Percentiles rank a stretch among this genome's conserved stretches.
Evolutionary conservation across 371 early-diverging fungal genomes (phyloP).

Genomic region (Mucor velutinosus): DNA sequence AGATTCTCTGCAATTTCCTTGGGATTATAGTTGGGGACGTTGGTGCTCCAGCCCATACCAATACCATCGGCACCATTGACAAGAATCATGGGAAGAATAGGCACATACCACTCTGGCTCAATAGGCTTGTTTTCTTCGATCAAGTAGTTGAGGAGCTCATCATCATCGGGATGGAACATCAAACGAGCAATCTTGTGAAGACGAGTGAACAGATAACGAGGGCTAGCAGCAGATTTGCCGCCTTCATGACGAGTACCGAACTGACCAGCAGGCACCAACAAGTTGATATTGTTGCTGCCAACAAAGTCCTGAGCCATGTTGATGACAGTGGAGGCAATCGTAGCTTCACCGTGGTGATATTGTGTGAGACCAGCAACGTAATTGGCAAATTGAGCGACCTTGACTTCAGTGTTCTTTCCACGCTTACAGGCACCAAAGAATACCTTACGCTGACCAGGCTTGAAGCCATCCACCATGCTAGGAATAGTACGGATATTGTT

Average conservation of each 20-base stretch:
- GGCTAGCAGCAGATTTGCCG: constrained; percentile 98
- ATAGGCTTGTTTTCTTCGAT: constrained; percentile 95
- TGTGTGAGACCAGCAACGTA: constrained; percentile 94
- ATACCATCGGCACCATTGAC: constrained; percentile 99
- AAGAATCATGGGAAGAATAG: constrained; percentile 97
- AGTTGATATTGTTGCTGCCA: constrained; percentile 97
- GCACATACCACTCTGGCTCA: constrained; percentile 98
- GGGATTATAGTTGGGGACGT: constrained; percentile 90
- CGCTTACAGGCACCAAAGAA: constrained; percentile 94
- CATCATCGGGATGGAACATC: constrained; percentile 91
- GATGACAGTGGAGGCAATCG: constrained; percentile 92
- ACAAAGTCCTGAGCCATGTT: constrained; percentile 98
- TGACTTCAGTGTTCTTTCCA: constrained; percentile 87
- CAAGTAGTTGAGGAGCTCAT: constrained; percentile 85
- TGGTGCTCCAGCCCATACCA: constrained; percentile 95
- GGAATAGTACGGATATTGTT: constrained; percentile 99
- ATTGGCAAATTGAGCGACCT: constrained; percentile 95
- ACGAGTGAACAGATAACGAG: constrained; percentile 97
- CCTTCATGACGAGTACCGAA: constrained; percentile 98
- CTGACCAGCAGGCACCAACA: constrained; percentile 94
- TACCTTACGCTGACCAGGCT: constrained; percentile 99
- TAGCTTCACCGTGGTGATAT: constrained; percentile 99
- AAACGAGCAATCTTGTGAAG: constrained; percentile 81
- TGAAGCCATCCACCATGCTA: constrained; percentile 97
- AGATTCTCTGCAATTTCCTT: constrained; percentile 93